These are phyloP conservation scores for Mentha longifolia DNA, from an alignment of 257 asterid genomes.

Conservation along the genomic window DNA sequence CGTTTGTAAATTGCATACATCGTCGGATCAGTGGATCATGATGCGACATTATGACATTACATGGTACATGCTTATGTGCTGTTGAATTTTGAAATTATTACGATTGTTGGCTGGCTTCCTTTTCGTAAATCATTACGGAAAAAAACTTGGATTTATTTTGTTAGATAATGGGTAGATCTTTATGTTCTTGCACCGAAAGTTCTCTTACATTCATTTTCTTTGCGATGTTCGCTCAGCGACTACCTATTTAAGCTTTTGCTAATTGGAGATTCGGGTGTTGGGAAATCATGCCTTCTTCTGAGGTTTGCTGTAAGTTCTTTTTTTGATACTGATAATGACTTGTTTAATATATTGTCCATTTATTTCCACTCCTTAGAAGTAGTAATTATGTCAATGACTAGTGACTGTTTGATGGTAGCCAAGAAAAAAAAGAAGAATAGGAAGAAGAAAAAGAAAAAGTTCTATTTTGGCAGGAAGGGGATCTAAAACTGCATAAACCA, in stretches of 20 bases:
- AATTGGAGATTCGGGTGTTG: slow-evolving; percentile 81
- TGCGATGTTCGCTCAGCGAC: slow-evolving; percentile 49
- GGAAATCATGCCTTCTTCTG: slow-evolving; percentile 75
- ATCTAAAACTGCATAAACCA: background rate
- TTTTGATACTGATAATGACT: background rate
- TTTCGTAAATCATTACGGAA: slow-evolving; percentile 5
- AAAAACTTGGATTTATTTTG: background rate
- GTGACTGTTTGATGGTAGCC: slow-evolving; percentile 2
- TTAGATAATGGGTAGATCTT: slow-evolving; percentile 20
- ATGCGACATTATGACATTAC: background rate
- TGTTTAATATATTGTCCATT: background rate
- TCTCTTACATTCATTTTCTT: slow-evolving; percentile 2
- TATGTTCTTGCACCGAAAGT: slow-evolving; percentile 10
- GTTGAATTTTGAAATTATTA: background rate
- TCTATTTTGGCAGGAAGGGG: background rate
- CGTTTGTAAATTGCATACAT: background rate
- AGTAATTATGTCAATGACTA: slow-evolving; percentile 1
- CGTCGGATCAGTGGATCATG: slow-evolving; percentile 3
- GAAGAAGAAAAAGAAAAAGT: too few relatives aligned
- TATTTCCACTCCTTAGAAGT: slow-evolving; percentile 9
- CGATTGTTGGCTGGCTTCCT: background rate
- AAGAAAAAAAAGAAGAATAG: background rate
- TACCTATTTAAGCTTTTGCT: slow-evolving; percentile 79
- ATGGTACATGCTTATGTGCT: background rate
- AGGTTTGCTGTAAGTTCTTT: slow-evolving; percentile 74